A percentile compares a stretch with the other conserved stretches of the same genome.
Conservation (phyloP, 768 basidiomycete genomes). For the Russula compacta region DNA sequence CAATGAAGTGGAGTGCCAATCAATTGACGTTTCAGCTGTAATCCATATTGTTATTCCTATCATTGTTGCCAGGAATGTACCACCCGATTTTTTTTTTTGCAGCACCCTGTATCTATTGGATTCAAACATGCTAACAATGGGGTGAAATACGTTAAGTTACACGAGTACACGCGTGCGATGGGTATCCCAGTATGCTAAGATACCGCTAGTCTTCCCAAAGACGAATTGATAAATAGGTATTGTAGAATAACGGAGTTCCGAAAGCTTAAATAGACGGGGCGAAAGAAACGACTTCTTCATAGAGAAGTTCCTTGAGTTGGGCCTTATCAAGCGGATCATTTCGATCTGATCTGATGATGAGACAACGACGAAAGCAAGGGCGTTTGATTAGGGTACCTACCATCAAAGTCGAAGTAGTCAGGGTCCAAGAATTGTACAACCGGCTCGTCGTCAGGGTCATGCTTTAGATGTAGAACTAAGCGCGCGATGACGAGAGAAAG, state of each 20-base stretch:
- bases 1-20: background rate
- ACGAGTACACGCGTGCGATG: background rate
- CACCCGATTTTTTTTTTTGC: background rate
- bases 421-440: constrained; percentile 69
- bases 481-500: background rate
- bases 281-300: constrained; percentile 77
- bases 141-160: background rate
- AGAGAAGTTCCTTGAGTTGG: constrained; percentile 76
- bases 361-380: background rate
- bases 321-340: constrained; percentile 71
- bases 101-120: background rate
- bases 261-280: constrained; percentile 44
- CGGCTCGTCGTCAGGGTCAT: constrained; percentile 88
- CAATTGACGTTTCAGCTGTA: background rate
- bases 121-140: background rate
- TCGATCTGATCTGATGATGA: constrained; percentile 34
- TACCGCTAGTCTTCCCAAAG: background rate
- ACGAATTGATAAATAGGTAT: background rate
- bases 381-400: constrained; percentile 33
- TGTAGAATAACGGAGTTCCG: constrained; percentile 6
- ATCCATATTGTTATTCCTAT: constrained; percentile 17
- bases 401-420: constrained; percentile 86
- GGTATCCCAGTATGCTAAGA: background rate
- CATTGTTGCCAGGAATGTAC: constrained; percentile 6
- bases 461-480: constrained; percentile 32